Evolutionary conservation across 495 filamentous ascomycete genomes (phyloP), one percentile per base, ranked within the genome.

Genomic region (Pseudotulostoma volvatum): DNA sequence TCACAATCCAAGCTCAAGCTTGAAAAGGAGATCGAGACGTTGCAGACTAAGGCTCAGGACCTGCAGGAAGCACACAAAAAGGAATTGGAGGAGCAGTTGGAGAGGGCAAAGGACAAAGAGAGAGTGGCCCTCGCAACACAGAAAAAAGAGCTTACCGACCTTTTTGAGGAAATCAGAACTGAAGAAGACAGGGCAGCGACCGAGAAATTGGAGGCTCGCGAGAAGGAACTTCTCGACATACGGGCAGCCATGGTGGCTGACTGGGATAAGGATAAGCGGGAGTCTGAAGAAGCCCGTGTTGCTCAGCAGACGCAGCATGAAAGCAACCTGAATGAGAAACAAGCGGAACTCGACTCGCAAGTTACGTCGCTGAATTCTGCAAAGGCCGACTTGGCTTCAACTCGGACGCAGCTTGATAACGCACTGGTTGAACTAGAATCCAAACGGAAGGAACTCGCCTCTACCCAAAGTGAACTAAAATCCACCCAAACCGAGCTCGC

Each of bases 1-100:
- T 50, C 53, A 2, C 42, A 54, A 15, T 36, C 39, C 30, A 64
- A 64, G 16, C 41, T 50, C 21, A 51, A 61, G 28, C 55, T 74
- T 40, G 65, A 71, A 40, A 53, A 50, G 3, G 70, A 77, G 44
- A 58, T 77, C 33, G 57, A 51, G 33, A 63, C 64, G 41, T 44
- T 77, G 31, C 67, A 68, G 25, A 56, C 50, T n/a, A 53, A 56
- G 34, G 23, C 5, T 5, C 47, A 61, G 17, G 66, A 66, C 21
- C 50, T 62, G 2, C 44, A 50, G 20, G 52, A 57, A 13, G 40
- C 49, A 2, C 60, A 67, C 31, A 50, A 53, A 23, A 54, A 56
- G 37, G 63, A 57, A 25, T 25, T 51, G 7, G 51, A 53, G 21
- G 53, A 56, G 37, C 61, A 57, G 25, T 25, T 51, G 7, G 54